phyloP scores from a whole-genome alignment of 2,329 filamentous ascomycete species.

The Chaetoscypha palmicola region DNA sequence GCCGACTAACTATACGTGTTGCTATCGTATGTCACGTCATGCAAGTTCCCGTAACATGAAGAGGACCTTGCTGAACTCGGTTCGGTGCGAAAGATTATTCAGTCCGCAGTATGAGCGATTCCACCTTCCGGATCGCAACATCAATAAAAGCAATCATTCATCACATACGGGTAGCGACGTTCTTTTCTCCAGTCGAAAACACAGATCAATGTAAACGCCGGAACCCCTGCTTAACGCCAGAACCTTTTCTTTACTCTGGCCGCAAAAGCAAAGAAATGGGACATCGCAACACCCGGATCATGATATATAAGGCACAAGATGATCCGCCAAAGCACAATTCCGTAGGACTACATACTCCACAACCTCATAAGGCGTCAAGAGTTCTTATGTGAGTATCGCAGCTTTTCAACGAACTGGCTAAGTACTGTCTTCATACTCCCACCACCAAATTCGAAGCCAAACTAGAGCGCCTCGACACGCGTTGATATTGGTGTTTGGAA shows the following conservation, averaged over 20 bases:
- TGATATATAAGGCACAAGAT: slow-evolving; percentile 13
- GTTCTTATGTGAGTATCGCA: too few relatives aligned
- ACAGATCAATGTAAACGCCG: background rate
- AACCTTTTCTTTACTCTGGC: slow-evolving; percentile 4
- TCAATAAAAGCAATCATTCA: slow-evolving; percentile 8
- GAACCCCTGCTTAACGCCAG: slow-evolving; percentile 3
- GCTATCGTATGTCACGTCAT: background rate
- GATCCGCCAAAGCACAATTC: slow-evolving; percentile 2
- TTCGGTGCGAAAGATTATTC: too few relatives aligned
- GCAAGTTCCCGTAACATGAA: background rate
- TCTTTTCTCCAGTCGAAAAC: background rate
- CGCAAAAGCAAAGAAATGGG: slow-evolving; percentile 18
- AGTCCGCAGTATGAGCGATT: background rate
- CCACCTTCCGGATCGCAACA: slow-evolving; percentile 1
- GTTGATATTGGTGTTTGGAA: too few relatives aligned
- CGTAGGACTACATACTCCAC: too few relatives aligned
- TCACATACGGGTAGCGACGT: slow-evolving; percentile 15
- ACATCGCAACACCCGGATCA: slow-evolving; percentile 8
- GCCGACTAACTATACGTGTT: background rate
- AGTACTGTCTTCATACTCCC: too few relatives aligned
- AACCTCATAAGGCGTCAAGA: too few relatives aligned
- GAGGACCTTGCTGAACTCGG: too few relatives aligned
- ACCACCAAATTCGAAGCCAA: too few relatives aligned
- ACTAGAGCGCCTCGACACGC: too few relatives aligned
- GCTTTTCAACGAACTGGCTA: too few relatives aligned